Evolutionary conservation across 208 protist species (phyloP).

Genomic region (Acanthamoeba castellanii): DNA sequence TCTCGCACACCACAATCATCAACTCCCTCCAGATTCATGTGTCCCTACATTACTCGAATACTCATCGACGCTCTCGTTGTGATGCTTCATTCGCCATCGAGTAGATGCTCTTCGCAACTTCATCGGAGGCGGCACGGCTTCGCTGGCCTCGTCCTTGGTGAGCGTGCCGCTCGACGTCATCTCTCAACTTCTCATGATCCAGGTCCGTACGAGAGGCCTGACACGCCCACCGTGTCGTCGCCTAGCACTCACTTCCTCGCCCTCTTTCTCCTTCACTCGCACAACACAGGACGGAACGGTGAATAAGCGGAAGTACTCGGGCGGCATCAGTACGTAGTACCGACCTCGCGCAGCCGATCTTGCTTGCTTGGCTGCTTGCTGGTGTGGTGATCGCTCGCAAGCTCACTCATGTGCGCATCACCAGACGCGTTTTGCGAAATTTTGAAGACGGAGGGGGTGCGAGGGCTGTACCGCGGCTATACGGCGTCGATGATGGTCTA

Average conservation of each 20-base stretch:
- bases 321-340: constrained; percentile 16
- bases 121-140: constrained; percentile 40
- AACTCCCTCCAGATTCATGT: no score
- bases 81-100: not conserved
- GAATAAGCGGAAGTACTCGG: constrained; percentile 45
- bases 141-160: constrained; percentile 20
- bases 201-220: not conserved
- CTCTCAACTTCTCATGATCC: constrained; percentile 27
- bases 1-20: not conserved
- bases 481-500: constrained; percentile 54
- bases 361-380: no score
- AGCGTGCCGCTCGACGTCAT: constrained; percentile 60
- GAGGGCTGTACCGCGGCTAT: constrained; percentile 63
- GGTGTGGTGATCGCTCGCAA: not conserved
- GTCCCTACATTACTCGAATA: not conserved
- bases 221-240: not conserved
- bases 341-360: no score
- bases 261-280: not conserved
- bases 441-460: constrained; percentile 35
- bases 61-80: no score
- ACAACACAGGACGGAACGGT: constrained; percentile 40
- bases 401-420: no score
- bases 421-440: constrained; percentile 22
- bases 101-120: constrained; percentile 55
- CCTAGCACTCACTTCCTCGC: not conserved